These are phyloP conservation scores for Lentinus brumalis DNA, from an alignment of 768 basidiomycete genomes.

Conservation along the genomic window DNA sequence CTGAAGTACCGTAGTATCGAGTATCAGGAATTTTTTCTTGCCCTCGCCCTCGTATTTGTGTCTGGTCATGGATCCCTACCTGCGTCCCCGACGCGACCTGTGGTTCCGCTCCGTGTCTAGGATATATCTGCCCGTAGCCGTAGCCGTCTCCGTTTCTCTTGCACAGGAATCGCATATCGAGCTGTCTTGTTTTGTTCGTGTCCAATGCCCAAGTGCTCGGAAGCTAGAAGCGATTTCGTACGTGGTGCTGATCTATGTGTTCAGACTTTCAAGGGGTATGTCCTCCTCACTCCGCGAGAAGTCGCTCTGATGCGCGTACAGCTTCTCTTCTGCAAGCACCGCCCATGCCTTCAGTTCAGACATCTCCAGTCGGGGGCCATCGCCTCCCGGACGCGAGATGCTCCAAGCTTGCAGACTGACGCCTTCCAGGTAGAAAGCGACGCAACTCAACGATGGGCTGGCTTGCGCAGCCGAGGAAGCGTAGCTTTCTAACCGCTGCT, in stretches of 20 bases:
- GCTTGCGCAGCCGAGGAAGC: no score
- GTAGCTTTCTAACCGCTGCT: no score
- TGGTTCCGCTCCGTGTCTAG: conserved; percentile 1
- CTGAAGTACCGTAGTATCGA: conserved; percentile 11
- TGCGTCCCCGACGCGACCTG: background rate
- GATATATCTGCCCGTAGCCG: conserved; percentile 11
- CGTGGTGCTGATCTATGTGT: background rate
- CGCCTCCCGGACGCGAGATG: no score
- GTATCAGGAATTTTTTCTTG: background rate
- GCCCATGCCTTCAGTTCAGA: no score
- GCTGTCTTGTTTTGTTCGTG: background rate
- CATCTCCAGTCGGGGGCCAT: no score
- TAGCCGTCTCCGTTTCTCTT: conserved; percentile 2
- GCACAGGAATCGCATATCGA: background rate
- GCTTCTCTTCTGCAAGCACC: no score
- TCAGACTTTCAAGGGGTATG: background rate
- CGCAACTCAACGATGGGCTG: no score
- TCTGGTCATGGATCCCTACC: conserved; percentile 1
- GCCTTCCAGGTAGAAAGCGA: no score
- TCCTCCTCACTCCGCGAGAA: no score
- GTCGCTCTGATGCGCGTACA: no score
- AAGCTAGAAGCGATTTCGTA: background rate
- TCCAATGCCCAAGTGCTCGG: background rate
- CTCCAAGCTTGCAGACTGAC: no score
- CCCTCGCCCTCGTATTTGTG: background rate